Evolutionary conservation across 768 basidiomycete species (phyloP).

Genomic region (Leccinum boreale): DNA sequence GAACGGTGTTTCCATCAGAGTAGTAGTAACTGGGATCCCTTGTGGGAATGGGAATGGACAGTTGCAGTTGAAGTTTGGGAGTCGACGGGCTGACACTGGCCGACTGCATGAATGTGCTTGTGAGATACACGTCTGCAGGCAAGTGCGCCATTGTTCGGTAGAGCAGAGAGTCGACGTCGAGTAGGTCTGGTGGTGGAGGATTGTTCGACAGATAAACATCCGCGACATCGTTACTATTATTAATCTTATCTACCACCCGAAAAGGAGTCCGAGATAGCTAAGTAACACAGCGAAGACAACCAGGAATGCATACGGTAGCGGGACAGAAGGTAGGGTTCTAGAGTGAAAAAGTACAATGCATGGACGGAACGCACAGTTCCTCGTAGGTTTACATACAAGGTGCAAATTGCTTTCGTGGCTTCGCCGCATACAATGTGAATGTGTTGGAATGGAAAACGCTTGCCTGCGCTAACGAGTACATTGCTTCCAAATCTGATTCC

Average conservation of each 20-base stretch:
- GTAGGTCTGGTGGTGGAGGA: conserved; percentile 18
- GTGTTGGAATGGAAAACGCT: conserved; percentile 20
- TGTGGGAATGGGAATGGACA: conserved; percentile 32
- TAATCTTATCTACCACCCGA: conserved; percentile 9
- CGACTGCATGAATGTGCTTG: conserved; percentile 33
- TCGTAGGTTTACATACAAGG: conserved; percentile 32
- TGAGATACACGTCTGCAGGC: conserved; percentile 30
- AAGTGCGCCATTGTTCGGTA: conserved; percentile 29
- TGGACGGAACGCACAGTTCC: conserved; percentile 11
- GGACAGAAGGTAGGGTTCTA: conserved; percentile 18
- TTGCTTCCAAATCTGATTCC: conserved; percentile 18
- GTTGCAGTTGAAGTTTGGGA: conserved; percentile 31
- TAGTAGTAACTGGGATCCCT: conserved; percentile 41
- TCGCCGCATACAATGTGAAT: conserved; percentile 28
- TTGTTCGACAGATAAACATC: conserved; percentile 12
- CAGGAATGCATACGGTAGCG: conserved; percentile 20
- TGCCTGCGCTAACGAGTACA: conserved; percentile 27
- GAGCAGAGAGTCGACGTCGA: conserved; percentile 1
- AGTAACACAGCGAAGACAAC: conserved; percentile 25
- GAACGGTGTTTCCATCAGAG: conserved; percentile 38
- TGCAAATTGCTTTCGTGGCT: conserved; percentile 22
- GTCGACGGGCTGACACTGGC: conserved; percentile 30
- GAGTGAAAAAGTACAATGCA: conserved; percentile 24
- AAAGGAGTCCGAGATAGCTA: conserved; percentile 15
- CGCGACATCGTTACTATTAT: conserved; percentile 1